Evolutionary conservation across 2,329 filamentous ascomycete genomes (phyloP).

Genomic region (Diaporthe amygdali): DNA sequence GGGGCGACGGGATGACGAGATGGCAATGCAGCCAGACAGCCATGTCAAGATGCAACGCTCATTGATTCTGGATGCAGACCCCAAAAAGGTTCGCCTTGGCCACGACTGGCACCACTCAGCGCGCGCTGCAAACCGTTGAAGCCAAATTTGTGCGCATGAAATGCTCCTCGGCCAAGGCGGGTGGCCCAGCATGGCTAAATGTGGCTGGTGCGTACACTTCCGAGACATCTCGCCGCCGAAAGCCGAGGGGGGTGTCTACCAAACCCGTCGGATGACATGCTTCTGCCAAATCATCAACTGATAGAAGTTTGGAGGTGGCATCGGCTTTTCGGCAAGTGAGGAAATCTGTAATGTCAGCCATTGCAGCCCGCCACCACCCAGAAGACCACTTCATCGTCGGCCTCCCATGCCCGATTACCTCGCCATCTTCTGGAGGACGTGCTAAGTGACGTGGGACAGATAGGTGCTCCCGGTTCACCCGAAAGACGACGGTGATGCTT

Average conservation of each 20-base stretch:
- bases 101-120: not conserved
- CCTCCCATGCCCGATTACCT: not conserved
- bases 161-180: not conserved
- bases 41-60: not conserved
- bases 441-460: not conserved
- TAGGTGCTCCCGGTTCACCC: not conserved
- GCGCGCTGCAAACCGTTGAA: slow-evolving; percentile 2
- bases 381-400: not conserved
- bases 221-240: slow-evolving; percentile 4
- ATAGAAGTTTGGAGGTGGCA: not conserved
- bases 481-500: slow-evolving; percentile 12
- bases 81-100: not conserved
- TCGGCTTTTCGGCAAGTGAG: not conserved
- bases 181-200: slow-evolving; percentile 5
- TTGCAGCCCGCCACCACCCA: not conserved
- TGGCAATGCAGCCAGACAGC: not conserved
- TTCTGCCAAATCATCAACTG: not conserved
- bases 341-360: not conserved
- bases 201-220: slow-evolving; percentile 6
- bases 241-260: not conserved
- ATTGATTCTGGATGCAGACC: not conserved
- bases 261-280: not conserved
- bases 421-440: not conserved
- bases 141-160: not conserved
- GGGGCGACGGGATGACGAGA: not conserved